phyloP scores from a whole-genome alignment of 2,329 filamentous ascomycete genomes.

The Lasiodiplodia sp. region DNA sequence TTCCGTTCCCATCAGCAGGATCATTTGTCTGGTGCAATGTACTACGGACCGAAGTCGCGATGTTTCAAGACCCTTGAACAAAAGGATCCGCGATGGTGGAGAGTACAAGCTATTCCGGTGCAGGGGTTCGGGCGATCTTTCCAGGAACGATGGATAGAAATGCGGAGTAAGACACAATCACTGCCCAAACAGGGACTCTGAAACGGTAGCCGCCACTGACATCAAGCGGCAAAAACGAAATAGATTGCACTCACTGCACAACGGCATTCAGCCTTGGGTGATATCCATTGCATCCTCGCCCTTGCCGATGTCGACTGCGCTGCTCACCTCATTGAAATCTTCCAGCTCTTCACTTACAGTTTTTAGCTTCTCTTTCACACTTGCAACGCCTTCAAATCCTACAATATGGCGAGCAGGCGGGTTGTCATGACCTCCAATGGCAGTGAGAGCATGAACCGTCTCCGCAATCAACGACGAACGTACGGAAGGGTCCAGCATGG shows the following conservation, averaged over 20 bases:
- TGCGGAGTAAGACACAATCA: not conserved
- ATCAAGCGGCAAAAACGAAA: conserved; percentile 6
- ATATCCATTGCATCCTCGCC: conserved; percentile 30
- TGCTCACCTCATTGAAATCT: conserved; percentile 91
- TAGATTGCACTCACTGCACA: conserved; percentile 16
- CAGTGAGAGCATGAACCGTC: conserved; percentile 88
- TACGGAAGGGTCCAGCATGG: conserved; percentile 70
- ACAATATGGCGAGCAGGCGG: conserved; percentile 94
- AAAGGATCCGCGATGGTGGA: conserved; percentile 2
- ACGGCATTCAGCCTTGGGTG: conserved; percentile 15
- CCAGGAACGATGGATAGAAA: not conserved
- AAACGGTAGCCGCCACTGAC: not conserved
- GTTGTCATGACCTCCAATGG: conserved; percentile 95
- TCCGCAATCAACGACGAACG: conserved; percentile 81
- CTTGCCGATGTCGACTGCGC: conserved; percentile 75
- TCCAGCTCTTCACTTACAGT: conserved; percentile 96
- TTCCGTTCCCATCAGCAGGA: not conserved
- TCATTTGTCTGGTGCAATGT: not conserved
- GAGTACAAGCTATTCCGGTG: not conserved
- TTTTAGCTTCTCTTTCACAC: conserved; percentile 95
- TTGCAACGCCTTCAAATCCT: conserved; percentile 83
- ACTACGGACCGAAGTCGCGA: not conserved
- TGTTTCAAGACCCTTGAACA: not conserved
- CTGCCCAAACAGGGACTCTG: not conserved
- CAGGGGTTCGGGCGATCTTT: conserved; percentile 15